These are phyloP conservation scores for Telopea speciosissima DNA, from an alignment of 177 flowering plant genomes.

Conservation along the genomic window DNA sequence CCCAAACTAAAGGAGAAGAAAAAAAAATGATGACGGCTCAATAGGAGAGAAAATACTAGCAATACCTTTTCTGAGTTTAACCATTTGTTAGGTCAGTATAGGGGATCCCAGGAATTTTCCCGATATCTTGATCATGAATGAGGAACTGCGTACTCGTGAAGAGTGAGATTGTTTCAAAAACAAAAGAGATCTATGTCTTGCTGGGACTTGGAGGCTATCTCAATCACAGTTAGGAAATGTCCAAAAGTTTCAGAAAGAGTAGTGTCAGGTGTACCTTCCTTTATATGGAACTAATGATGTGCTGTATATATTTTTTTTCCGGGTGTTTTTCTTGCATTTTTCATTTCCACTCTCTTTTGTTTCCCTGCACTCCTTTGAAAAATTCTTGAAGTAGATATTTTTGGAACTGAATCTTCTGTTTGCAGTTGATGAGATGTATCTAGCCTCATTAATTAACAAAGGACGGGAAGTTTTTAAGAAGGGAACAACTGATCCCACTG, in stretches of 20 bases:
- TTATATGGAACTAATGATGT: background rate
- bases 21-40: background rate
- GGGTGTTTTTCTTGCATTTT: background rate
- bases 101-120: background rate
- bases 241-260: no score
- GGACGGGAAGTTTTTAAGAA: constrained; percentile 59
- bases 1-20: background rate
- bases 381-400: background rate
- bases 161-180: background rate
- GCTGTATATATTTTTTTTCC: background rate
- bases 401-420: background rate
- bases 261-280: no score
- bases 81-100: background rate
- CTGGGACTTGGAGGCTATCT: background rate
- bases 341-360: background rate
- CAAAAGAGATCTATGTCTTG: background rate
- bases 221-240: background rate
- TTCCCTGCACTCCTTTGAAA: background rate
- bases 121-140: background rate
- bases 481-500: constrained; percentile 85
- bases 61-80: background rate
- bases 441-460: constrained; percentile 87
- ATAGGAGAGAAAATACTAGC: background rate
- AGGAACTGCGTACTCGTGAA: background rate
- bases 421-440: constrained; percentile 95